These are phyloP conservation scores for Populus hybrid DNA, from an alignment of 441 rosid species.

Conservation along the genomic window DNA sequence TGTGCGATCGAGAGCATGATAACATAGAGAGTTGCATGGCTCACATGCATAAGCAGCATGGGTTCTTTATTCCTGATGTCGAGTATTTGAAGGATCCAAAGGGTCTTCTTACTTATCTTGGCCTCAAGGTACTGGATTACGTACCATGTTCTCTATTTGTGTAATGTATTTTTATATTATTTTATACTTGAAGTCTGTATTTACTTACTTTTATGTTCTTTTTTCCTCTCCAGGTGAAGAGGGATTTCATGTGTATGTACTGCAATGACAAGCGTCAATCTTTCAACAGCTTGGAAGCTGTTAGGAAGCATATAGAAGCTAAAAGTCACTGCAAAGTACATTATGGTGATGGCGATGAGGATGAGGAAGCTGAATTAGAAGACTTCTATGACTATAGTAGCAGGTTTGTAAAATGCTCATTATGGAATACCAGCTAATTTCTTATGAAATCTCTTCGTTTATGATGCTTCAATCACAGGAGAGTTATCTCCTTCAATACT, in stretches of 20 bases:
- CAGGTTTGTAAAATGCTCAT: slow-evolving; percentile 44
- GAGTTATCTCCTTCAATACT: background rate
- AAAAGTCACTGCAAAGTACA: slow-evolving; percentile 94
- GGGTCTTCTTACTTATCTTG: slow-evolving; percentile 82
- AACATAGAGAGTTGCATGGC: slow-evolving; percentile 83
- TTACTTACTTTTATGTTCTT: background rate
- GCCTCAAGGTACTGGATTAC: slow-evolving; percentile 56
- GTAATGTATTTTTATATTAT: background rate
- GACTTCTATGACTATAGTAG: slow-evolving; percentile 92
- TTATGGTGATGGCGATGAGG: slow-evolving; percentile 82
- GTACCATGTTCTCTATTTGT: background rate
- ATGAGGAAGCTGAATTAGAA: slow-evolving; percentile 93
- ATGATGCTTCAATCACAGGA: background rate
- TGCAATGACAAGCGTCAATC: slow-evolving; percentile 80
- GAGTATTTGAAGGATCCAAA: slow-evolving; percentile 88
- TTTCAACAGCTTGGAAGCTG: slow-evolving; percentile 85
- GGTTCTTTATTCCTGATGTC: slow-evolving; percentile 89
- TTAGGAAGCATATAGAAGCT: slow-evolving; percentile 90
- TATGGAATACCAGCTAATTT: background rate
- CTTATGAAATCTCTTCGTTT: background rate
- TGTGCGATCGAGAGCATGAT: slow-evolving; percentile 72
- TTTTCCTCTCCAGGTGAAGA: slow-evolving; percentile 51
- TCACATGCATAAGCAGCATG: slow-evolving; percentile 94
- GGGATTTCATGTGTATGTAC: slow-evolving; percentile 80
- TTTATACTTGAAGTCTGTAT: background rate